Evolutionary conservation across 371 early-diverging fungal species (phyloP).

Genomic region (Fennellomyces sp.): DNA sequence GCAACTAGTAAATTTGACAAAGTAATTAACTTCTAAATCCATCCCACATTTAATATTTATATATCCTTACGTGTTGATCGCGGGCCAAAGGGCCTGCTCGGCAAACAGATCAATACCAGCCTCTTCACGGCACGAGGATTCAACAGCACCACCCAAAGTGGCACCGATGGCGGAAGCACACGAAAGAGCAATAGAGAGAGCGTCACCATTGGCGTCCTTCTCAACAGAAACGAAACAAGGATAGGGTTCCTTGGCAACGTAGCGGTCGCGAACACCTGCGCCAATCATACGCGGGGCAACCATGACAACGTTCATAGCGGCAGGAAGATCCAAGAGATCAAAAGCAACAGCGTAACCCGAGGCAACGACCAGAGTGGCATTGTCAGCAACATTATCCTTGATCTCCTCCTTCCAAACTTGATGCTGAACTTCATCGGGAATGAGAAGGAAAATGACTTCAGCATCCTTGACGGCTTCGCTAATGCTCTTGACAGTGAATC

Average conservation of each 20-base stretch:
- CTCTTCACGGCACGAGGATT: constrained; percentile 29
- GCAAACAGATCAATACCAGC: constrained; percentile 31
- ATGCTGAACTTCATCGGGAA: constrained; percentile 34
- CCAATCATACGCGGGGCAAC: constrained; percentile 35
- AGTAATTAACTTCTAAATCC: too few relatives aligned
- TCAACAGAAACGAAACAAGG: constrained; percentile 33
- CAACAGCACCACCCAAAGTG: constrained; percentile 25
- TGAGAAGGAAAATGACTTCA: constrained; percentile 25
- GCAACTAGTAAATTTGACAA: constrained; percentile 7
- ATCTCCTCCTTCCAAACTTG: constrained; percentile 29
- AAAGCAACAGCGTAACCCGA: constrained; percentile 30
- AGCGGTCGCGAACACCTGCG: constrained; percentile 31
- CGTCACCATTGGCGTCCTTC: constrained; percentile 9
- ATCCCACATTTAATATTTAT: too few relatives aligned
- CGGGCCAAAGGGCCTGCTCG: constrained; percentile 32
- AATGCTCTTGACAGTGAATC: constrained; percentile 21
- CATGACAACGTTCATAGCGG: constrained; percentile 25
- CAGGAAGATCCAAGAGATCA: constrained; percentile 24
- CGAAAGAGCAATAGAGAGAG: constrained; percentile 19
- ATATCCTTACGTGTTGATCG: constrained; percentile 23
- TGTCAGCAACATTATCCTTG: constrained; percentile 18
- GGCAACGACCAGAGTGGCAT: constrained; percentile 26
- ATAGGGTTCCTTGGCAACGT: constrained; percentile 29
- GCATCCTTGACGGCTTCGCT: constrained; percentile 23
- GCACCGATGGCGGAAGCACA: constrained; percentile 25